A percentile compares a stretch with the other conserved stretches of the same genome.
Evolutionary conservation across 495 filamentous ascomycete species (phyloP).

Genomic region (Neurospora pannonica): DNA sequence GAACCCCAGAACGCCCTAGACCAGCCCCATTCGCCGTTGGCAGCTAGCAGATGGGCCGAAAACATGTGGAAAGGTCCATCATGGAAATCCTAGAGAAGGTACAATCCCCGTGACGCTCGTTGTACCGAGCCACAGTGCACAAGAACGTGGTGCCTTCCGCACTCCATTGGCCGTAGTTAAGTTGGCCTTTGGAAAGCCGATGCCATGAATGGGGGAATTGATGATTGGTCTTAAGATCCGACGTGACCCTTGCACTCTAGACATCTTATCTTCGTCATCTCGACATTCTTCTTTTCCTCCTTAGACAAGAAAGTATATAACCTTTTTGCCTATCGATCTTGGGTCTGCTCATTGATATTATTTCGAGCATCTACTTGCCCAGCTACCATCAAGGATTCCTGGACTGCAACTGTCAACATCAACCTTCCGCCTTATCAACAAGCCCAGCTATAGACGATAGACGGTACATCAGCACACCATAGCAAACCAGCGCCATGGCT

Average conservation of each 20-base stretch:
- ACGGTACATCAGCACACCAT: neutral
- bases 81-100: neutral
- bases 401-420: neutral
- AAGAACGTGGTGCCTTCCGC: neutral
- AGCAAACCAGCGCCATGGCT: slow-evolving; percentile 28
- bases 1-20: neutral
- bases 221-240: neutral
- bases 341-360: neutral
- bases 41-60: neutral
- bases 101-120: neutral
- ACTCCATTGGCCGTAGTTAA: neutral
- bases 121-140: neutral
- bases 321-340: neutral
- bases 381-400: neutral
- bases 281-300: neutral
- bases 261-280: neutral
- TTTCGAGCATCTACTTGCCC: neutral
- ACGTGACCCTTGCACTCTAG: neutral
- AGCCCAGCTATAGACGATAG: neutral
- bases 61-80: neutral
- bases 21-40: neutral
- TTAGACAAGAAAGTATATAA: neutral
- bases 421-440: neutral
- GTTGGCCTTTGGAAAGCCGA: neutral
- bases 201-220: neutral